Evolutionary conservation across 805 yeast species (phyloP), one percentile per base, ranked within the genome.

Genomic region (Yarrowia sp.): DNA sequence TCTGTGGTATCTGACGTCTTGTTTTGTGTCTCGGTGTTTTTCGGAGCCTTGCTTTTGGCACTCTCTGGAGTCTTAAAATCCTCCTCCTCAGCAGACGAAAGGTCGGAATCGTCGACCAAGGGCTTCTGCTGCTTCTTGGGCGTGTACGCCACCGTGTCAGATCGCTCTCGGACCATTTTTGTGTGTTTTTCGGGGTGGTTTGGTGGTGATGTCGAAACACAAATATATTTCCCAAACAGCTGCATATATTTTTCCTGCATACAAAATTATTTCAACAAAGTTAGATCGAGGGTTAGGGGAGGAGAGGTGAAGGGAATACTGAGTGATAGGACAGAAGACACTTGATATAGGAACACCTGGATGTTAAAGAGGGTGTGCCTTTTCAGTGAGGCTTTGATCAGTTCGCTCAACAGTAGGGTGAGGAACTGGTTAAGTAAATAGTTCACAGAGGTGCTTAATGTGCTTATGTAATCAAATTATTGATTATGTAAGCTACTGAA

Each of bases 131-230:
- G 30, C 36, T 55, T 55, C 20, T 55, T 55, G 38, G 61, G 61
- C 34, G 61, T 55, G 46, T 55, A 55, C 15, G 61, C 61, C 36
- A 55, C 46, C 13, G 61, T 55, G 10, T 33, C 46, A 12, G 61
- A 55, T n/a, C 61, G 34, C 40, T 55, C 61, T 55, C 61, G 61
- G 9, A 15, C 61, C 61, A 55, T 55, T 17, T 44, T 9, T 15
- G 53, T 34, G 33, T 46, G 15, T 3, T 9, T 33, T 2, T 1
- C 7, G 30, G 15, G 1, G 10, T 13, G 9, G 14, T 9, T 3
- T n/a, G 15, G 19, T n/a, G 20, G 30, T 24, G 30, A 24, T 24
- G 30, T 24, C 30, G 30, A 24, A n/a, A n/a, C 10, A 14, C 15
- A 36, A 52, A 52, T 52, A 52, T n/a, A 50, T 50, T 19, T 24